Base-by-base conservation (phyloP, 345 rosid species). In the Gossypium arboreum region DNA sequence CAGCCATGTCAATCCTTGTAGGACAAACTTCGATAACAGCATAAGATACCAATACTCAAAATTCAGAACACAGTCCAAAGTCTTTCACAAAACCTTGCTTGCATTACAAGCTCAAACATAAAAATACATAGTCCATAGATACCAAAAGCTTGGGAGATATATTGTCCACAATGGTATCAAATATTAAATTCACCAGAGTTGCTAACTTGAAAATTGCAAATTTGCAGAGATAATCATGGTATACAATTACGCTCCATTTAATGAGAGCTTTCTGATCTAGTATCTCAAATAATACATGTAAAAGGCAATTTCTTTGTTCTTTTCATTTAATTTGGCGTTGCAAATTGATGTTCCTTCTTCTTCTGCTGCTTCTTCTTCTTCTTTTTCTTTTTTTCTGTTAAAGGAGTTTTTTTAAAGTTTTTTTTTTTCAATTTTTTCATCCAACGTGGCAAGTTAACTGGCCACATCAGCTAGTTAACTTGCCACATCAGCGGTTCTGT, bases 1-100 rank as follows among this genome's bases (percentile, higher is more conserved):
- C 81, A 92, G 90, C 98, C 98, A 94, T 61, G 98, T 92, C 82
- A 94, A 79, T 84, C 98, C 98, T 98, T 94, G 91, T 41, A 75
- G 54, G 72, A 73, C 15, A 41, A 59, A 70, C 74, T 52, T 71
- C 57, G 60, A 2, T 29, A 52, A 9, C 43, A 43, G 66, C 25
- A 74, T 74, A 25, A 88, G 75, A 73, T 25, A 55, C 50, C 22
- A 47, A 24, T 17, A 44, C 48, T 52, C 12, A 66, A 7, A 44
- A 7, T 61, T 55, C 29, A 50, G 65, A 18, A 50, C 65, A 51
- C 56, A 66, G 7, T 17, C 34, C n/a, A 65, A 41, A 48, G 5
- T 52, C 27, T 47, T 55, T 59, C 51, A 78, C 66, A 47, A 52
- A 75, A 68, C 29, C n/a, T 56, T 11, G 29, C 63, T 44, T 60